Evolutionary conservation across 2,329 filamentous ascomycete species (phyloP), one percentile per base, ranked within the genome.

Genomic region (Epichloe sp.): DNA sequence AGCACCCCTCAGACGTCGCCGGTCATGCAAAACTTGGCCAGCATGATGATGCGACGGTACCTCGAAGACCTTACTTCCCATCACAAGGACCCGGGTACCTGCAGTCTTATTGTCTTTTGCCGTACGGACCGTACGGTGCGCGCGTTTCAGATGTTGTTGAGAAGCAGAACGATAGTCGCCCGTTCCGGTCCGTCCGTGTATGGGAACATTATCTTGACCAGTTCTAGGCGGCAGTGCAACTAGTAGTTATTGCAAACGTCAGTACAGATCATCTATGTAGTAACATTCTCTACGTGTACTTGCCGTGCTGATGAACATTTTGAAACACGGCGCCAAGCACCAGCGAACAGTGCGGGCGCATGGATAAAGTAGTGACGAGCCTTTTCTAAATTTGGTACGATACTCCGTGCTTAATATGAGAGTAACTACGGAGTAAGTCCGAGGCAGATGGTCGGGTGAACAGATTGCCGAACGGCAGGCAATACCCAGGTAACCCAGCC

Each of bases 261-360:
- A 31, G 26, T 31, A 31, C 31, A 10, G 31, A 31, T 11, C 10
- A 10, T 31, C 26, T 10, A 8, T 26, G 7, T 26, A 31, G 8
- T 31, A 4, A 8, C 26, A 8, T 10, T 10, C 8, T 31, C 26
- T 31, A 31, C 26, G n/a, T 38, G 14, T 31, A 31, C 26, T 38
- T 38, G 14, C 14, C n/a, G 37, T 11, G 12, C 37, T 38, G 14
- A 38, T 38, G 14, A 38, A 38, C 37, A 21, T 42, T 42, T 51
- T 47, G 44, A 47, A 51, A 51, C 44, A 51, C 11, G 17, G 44
- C 44, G 43, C 41, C 48, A 44, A 49, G 40, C 17, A 37, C 6
- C 34, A 26, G 48, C 49, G 49, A 23, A 46, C 44, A 40, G 44
- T 51, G 49, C 48, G 42, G 11, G 10, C 8, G 14, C 37, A 51